Percentiles rank a stretch among this genome's conserved stretches.
Conservation (phyloP, 257 asterid genomes). For the Nicotiana undulata region DNA sequence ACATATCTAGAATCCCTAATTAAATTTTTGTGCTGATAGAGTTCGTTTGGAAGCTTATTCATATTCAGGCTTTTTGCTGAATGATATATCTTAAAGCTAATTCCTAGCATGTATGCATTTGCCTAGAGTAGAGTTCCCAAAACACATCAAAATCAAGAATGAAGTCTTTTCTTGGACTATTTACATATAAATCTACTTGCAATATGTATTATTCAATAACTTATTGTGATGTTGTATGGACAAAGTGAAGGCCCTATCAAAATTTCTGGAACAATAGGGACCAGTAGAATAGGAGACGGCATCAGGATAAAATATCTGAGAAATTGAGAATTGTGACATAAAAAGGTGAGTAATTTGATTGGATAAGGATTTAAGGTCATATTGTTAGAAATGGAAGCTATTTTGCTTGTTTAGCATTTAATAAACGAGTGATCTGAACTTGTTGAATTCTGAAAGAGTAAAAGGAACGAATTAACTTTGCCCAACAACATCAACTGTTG, state of each 20-base stretch:
- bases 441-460: not conserved
- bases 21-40: not conserved
- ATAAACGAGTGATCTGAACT: not conserved
- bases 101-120: not conserved
- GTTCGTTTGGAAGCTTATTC: not conserved
- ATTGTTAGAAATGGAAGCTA: not conserved
- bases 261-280: not conserved
- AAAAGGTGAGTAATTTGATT: not conserved
- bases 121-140: not conserved
- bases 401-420: not conserved
- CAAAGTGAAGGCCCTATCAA: not conserved
- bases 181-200: not conserved
- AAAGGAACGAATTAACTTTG: not conserved
- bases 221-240: not conserved
- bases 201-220: not conserved
- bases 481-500: not conserved
- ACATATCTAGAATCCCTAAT: not conserved
- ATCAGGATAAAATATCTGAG: not conserved
- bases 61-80: not conserved
- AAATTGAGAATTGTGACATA: not conserved
- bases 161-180: not conserved
- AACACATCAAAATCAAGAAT: not conserved
- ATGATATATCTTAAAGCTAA: not conserved
- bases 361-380: not conserved
- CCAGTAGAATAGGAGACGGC: not conserved